These are phyloP conservation scores for Salix dunnii DNA, from an alignment of 345 rosid species.

Conservation along the genomic window DNA sequence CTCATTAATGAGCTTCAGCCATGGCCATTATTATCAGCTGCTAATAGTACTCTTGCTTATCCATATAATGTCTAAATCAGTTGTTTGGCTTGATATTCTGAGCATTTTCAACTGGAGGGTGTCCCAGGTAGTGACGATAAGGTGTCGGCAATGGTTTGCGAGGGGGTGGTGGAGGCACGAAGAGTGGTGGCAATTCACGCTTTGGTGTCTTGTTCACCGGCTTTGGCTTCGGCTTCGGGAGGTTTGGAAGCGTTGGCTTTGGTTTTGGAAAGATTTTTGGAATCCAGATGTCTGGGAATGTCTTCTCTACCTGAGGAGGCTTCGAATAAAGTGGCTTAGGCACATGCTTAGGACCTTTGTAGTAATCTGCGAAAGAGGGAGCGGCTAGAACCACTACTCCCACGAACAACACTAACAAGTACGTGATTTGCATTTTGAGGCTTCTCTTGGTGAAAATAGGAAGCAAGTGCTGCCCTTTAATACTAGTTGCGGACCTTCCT, in stretches of 20 bases:
- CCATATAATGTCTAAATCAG: not conserved
- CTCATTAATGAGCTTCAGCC: not conserved
- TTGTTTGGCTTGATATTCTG: not conserved
- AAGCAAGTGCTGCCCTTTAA: not conserved
- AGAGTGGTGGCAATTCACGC: not conserved
- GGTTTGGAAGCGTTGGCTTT: too few species aligned
- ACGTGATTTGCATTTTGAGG: constrained; percentile 12
- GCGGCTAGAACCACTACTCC: constrained; percentile 25
- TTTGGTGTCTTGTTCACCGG: not conserved
- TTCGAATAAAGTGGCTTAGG: not conserved
- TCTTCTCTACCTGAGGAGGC: not conserved
- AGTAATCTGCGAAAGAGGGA: constrained; percentile 8
- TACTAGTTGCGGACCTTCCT: not conserved
- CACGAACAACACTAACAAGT: constrained; percentile 21
- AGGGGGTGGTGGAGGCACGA: not conserved
- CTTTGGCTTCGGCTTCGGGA: too few species aligned
- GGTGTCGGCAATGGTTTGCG: constrained; percentile 4
- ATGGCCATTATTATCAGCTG: constrained; percentile 11
- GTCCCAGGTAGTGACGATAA: constrained; percentile 1
- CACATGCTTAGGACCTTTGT: not conserved
- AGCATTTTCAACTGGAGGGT: not conserved
- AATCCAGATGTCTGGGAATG: not conserved
- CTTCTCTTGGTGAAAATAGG: not conserved
- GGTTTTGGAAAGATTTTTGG: too few species aligned
- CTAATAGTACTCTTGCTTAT: not conserved